Conservation (phyloP, 2,329 filamentous ascomycete genomes). For the Cladosporium cucumerinum region DNA sequence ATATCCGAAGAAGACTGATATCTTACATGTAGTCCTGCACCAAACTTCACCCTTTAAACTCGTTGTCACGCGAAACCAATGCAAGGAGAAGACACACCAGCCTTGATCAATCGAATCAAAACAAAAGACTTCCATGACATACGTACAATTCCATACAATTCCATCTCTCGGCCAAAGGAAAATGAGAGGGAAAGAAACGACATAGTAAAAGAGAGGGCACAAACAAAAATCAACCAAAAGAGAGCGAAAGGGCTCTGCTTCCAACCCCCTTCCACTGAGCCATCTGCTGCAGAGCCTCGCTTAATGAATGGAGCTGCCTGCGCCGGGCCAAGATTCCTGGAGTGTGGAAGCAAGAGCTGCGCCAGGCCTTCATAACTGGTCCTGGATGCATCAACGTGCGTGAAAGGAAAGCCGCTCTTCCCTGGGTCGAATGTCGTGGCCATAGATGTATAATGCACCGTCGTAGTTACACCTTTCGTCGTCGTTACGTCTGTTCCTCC, state of each 20-base stretch:
- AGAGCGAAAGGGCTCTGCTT: neutral
- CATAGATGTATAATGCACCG: neutral
- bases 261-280: neutral
- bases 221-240: neutral
- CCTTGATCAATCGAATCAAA: neutral
- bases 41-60: neutral
- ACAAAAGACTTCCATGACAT: neutral
- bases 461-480: slow-evolving; percentile 1
- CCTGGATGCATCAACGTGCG: neutral
- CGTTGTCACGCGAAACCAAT: neutral
- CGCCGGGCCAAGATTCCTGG: neutral
- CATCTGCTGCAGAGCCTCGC: neutral
- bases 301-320: neutral
- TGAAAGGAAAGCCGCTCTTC: neutral
- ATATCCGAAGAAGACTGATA: neutral
- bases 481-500: neutral
- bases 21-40: neutral
- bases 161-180: neutral
- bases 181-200: neutral
- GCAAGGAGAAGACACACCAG: neutral
- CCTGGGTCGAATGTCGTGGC: neutral
- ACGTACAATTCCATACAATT: neutral
- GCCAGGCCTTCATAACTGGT: neutral
- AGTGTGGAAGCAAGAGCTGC: neutral
- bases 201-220: neutral